Base-by-base conservation (phyloP, 176 grass and related monocot genomes). In the Paspalum vaginatum region DNA sequence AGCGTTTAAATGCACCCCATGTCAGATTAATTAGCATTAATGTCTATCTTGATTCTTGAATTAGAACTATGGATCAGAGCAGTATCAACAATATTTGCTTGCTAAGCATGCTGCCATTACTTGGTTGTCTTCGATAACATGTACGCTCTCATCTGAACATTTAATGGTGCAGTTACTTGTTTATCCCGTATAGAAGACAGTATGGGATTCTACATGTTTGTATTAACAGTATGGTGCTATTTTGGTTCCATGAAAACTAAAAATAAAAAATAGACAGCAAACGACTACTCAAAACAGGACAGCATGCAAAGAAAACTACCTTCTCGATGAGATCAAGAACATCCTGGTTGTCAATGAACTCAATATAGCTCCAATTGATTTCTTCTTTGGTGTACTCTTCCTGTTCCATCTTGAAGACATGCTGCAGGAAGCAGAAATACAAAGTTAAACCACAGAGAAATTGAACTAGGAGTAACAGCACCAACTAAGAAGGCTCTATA, bases 321-420 rank as follows among this genome's bases (percentile, higher is more conserved):
- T 98, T 98, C 44, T 98, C 96, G 24, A 98, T 98, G 81, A 98
- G 92, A 91, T 98, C 92, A 64, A 98, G 96, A 80, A 95, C 56
- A 82, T 98, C 96, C 83, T 95, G 90, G 50, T 98, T 98, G 60
- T 98, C 96, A 79, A 98, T 83, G 63, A 95, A 98, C 72, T 98
- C 96, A 81, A 98, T 98, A 78, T 98, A 98, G 86, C 96, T 98
- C 95, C 96, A 98, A 45, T 93, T 70, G 76, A 98, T 98, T 89
- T 98, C 92, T 90, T 98, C 96, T 87, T 93, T 98, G 15, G 96
- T 98, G 79, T 98, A 98, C 81, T 98, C 96, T 84, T 98, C 96
- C 83, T 98, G 92, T 74, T 98, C 96, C 96, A 98, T 98, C 86
- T 98, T 98, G 80, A 98, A 98, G 67, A 98, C 96, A 84, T 98